Conservation (phyloP, 2,329 filamentous ascomycete genomes). For the Sclerotinia trifoliorum region DNA sequence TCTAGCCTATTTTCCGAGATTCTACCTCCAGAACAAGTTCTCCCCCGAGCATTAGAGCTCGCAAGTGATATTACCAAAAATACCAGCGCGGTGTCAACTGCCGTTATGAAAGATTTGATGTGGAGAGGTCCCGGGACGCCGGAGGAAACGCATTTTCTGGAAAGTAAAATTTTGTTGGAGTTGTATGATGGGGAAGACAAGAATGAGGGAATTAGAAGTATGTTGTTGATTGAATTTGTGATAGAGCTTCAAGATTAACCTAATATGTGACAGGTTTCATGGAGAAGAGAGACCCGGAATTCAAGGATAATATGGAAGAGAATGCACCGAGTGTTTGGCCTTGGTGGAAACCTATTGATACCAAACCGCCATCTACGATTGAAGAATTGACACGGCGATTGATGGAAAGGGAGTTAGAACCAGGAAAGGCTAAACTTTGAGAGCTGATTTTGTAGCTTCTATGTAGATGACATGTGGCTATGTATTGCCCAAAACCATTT, state of each 20-base stretch:
- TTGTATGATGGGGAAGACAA: conserved; percentile 57
- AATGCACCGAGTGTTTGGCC: conserved; percentile 56
- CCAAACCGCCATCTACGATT: conserved; percentile 33
- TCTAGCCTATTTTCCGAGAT: conserved; percentile 65
- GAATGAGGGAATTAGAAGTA: conserved; percentile 55
- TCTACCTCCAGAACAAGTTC: conserved; percentile 57
- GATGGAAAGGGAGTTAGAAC: not conserved
- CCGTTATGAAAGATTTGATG: conserved; percentile 71
- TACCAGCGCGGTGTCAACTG: conserved; percentile 61
- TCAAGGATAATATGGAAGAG: conserved; percentile 55
- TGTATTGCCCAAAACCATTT: not conserved
- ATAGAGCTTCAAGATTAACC: no score
- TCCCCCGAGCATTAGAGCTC: conserved; percentile 63
- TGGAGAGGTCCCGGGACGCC: conserved; percentile 57
- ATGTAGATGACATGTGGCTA: not conserved
- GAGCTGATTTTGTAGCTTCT: no score
- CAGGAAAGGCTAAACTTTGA: conserved; percentile 1
- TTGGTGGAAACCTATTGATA: conserved; percentile 59
- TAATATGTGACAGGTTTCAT: conserved; percentile 45
- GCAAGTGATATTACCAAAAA: conserved; percentile 66
- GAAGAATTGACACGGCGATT: conserved; percentile 31
- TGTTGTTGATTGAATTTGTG: not conserved
- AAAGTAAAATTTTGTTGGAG: conserved; percentile 63
- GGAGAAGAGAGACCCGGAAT: conserved; percentile 57
- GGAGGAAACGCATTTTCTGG: conserved; percentile 69